Evolutionary conservation across 2,329 filamentous ascomycete genomes (phyloP).

Genomic region (Thelonectria blattea): DNA sequence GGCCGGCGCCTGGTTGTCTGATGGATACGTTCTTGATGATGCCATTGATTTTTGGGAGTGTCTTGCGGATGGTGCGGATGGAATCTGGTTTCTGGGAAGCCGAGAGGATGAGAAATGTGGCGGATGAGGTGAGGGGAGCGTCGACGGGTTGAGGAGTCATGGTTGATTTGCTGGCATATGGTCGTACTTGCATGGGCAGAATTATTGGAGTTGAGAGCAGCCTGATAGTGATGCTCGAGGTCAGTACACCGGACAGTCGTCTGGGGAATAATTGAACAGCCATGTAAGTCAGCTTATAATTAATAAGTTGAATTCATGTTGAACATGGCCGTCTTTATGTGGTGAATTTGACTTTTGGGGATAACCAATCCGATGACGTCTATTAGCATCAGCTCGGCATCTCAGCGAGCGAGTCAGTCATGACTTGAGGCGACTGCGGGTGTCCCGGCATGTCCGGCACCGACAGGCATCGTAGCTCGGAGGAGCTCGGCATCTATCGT

Average conservation of each 20-base stretch:
- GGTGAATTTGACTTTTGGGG: neutral
- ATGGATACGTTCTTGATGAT: conserved; percentile 61
- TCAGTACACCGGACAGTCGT: neutral
- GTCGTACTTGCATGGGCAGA: neutral
- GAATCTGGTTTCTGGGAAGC: conserved; percentile 45
- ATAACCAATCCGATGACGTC: neutral
- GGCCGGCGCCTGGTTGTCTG: conserved; percentile 51
- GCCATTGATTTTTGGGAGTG: conserved; percentile 50
- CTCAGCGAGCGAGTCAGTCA: no score
- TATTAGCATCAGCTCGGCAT: neutral
- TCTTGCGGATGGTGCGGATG: conserved; percentile 49
- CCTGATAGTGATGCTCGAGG: neutral
- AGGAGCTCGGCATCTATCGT: no score
- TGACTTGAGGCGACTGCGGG: neutral
- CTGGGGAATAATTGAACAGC: neutral
- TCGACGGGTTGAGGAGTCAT: conserved; percentile 50
- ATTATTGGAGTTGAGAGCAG: neutral
- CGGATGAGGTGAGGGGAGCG: conserved; percentile 57
- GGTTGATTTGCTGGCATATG: neutral
- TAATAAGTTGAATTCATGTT: no score
- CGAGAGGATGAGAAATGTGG: conserved; percentile 60
- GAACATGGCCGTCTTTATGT: no score
- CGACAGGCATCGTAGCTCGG: no score
- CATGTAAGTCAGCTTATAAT: neutral
- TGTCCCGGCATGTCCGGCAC: no score